phyloP scores from a whole-genome alignment of 2,329 filamentous ascomycete species.

The Talaromyces islandicus region DNA sequence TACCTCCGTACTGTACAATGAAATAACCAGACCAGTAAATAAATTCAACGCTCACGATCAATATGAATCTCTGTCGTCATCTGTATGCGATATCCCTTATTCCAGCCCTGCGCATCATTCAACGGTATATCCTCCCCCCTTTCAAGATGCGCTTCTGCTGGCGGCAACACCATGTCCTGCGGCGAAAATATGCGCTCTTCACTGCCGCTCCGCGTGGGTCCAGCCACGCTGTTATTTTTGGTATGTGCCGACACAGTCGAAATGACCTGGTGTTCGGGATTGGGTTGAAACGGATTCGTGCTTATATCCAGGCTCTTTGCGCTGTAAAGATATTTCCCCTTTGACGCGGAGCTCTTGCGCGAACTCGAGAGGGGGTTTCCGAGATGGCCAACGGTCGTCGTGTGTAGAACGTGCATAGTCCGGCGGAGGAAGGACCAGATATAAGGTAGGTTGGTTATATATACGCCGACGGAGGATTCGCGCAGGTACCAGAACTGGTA shows the following conservation, averaged over 20 bases:
- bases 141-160: not conserved
- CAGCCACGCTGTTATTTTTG: not conserved
- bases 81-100: not conserved
- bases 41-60: not conserved
- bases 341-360: not conserved
- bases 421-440: conserved; percentile 38
- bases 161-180: not conserved
- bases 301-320: not conserved
- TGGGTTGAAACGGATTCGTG: not conserved
- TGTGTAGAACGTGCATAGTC: conserved; percentile 20
- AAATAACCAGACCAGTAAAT: not conserved
- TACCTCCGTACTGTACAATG: not conserved
- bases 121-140: not conserved
- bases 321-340: not conserved
- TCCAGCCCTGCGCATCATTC: not conserved
- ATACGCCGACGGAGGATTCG: conserved; percentile 34
- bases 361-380: not conserved
- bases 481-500: conserved; percentile 41
- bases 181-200: conserved; percentile 5
- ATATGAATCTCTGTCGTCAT: conserved; percentile 7
- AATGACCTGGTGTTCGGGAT: not conserved
- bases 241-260: not conserved
- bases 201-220: conserved; percentile 1
- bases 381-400: not conserved
- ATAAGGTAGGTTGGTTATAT: conserved; percentile 43